Percentiles rank a stretch among this genome's conserved stretches.
These are phyloP conservation scores for Aaosphaeria arxii DNA, from an alignment of 2,329 filamentous ascomycete species.

Conservation along the genomic window DNA sequence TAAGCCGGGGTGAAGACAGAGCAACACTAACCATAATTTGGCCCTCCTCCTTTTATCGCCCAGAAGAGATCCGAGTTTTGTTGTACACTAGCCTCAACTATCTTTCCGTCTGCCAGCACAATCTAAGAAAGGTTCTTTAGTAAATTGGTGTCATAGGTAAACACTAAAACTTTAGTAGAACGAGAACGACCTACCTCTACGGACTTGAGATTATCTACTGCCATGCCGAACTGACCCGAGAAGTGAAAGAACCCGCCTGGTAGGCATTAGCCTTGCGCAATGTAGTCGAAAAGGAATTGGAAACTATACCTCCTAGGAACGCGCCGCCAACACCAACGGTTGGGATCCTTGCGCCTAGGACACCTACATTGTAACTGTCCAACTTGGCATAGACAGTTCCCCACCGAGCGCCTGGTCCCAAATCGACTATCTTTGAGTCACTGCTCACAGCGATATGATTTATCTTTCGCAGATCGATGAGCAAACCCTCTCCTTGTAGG, in stretches of 20 bases:
- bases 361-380: conserved; percentile 14
- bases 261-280: background rate
- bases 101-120: conserved; percentile 31
- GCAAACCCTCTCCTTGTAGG: conserved; percentile 16
- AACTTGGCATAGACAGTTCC: conserved; percentile 24
- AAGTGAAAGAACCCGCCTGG: conserved; percentile 2
- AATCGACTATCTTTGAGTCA: conserved; percentile 17
- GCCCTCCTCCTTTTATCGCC: conserved; percentile 38
- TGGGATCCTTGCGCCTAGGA: conserved; percentile 22
- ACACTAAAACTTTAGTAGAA: background rate
- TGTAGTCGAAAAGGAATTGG: background rate
- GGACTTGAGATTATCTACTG: background rate
- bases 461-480: conserved; percentile 10
- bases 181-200: background rate
- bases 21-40: conserved; percentile 29
- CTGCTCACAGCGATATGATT: conserved; percentile 16
- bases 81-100: conserved; percentile 31
- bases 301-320: conserved; percentile 15
- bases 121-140: conserved; percentile 6
- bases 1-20: background rate
- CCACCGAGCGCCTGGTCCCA: conserved; percentile 29
- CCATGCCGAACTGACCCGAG: background rate
- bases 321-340: conserved; percentile 27
- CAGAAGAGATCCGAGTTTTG: conserved; percentile 31
- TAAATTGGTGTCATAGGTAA: background rate